Conservation (phyloP, 345 rosid species). For the Lepidium africanum region DNA sequence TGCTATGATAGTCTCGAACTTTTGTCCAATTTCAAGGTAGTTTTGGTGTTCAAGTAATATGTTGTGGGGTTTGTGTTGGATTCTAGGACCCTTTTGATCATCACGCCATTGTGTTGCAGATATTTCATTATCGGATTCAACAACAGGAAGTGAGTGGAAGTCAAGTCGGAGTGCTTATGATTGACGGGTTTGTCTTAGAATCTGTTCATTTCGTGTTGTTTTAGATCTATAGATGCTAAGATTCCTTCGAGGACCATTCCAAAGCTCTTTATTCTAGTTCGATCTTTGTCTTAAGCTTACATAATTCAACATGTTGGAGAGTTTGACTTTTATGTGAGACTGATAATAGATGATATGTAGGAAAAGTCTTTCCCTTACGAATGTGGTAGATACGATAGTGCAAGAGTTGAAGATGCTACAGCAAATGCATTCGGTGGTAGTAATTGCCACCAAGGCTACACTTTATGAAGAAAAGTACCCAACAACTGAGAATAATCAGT, state of each 20-base stretch:
- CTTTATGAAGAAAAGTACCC: constrained; percentile 35
- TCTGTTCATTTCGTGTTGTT: neutral
- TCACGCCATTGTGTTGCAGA: constrained; percentile 31
- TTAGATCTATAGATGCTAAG: neutral
- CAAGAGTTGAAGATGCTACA: constrained; percentile 60
- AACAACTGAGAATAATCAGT: constrained; percentile 32
- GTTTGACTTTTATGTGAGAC: neutral
- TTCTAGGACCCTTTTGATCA: neutral
- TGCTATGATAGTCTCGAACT: constrained; percentile 64
- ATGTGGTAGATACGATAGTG: constrained; percentile 52
- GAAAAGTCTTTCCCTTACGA: constrained; percentile 59
- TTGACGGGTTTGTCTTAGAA: constrained; percentile 57
- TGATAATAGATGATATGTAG: constrained; percentile 25
- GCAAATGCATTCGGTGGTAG: constrained; percentile 55
- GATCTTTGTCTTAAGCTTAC: neutral
- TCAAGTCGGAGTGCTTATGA: too few species aligned
- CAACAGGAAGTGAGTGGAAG: too few species aligned
- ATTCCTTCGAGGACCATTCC: neutral
- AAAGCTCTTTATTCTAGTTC: neutral
- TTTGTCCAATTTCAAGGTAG: constrained; percentile 70
- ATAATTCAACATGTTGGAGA: neutral
- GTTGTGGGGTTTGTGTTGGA: neutral
- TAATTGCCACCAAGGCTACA: constrained; percentile 54
- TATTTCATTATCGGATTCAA: constrained; percentile 44
- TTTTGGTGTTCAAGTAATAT: neutral